These are phyloP conservation scores for Claviceps capensis DNA, from an alignment of 2,329 filamentous ascomycete species.

Conservation along the genomic window DNA sequence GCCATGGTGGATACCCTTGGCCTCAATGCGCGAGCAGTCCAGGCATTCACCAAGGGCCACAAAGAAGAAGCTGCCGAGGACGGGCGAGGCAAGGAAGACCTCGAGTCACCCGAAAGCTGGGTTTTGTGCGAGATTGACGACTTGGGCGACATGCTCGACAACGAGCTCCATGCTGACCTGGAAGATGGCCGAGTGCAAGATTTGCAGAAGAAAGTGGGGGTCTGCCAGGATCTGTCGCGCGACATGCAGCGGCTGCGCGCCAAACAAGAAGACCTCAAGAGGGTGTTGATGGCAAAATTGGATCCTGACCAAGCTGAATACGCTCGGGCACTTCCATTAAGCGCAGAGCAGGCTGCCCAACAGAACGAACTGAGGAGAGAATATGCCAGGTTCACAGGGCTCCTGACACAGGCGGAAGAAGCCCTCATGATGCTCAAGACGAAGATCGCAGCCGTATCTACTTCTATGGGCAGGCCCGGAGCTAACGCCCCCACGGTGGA, in stretches of 20 bases:
- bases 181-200: conserved; percentile 55
- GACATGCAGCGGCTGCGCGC: conserved; percentile 60
- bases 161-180: conserved; percentile 49
- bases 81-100: conserved; percentile 48
- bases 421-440: conserved; percentile 66
- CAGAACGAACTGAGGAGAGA: conserved; percentile 70
- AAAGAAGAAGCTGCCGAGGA: conserved; percentile 36
- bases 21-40: conserved; percentile 60
- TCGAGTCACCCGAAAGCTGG: conserved; percentile 58
- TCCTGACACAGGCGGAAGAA: conserved; percentile 68
- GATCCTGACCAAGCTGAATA: conserved; percentile 55
- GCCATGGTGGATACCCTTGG: conserved; percentile 91
- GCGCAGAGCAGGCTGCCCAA: conserved; percentile 68
- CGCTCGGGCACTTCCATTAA: conserved; percentile 59
- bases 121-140: conserved; percentile 62
- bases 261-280: conserved; percentile 66
- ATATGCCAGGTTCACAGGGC: conserved; percentile 60
- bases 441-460: conserved; percentile 50
- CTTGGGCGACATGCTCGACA: conserved; percentile 49
- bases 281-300: conserved; percentile 54
- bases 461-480: conserved; percentile 30
- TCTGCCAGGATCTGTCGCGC: conserved; percentile 52
- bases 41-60: conserved; percentile 54
- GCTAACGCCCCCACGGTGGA: conserved; percentile 69
- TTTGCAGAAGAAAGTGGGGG: conserved; percentile 53